phyloP scores from a whole-genome alignment of 345 rosid species.

The Garcia nutans region DNA sequence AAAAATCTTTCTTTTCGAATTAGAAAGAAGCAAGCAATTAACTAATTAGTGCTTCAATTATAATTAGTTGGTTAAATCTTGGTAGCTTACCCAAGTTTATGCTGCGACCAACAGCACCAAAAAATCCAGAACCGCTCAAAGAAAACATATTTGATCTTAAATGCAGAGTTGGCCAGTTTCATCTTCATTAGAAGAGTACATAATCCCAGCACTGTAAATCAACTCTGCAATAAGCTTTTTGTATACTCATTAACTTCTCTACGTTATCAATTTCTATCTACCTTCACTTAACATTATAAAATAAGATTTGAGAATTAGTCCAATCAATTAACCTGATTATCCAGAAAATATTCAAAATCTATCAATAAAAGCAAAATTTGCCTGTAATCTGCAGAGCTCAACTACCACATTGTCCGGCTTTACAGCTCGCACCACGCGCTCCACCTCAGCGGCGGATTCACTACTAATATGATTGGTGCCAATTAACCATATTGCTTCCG shows the following conservation, averaged over 20 bases:
- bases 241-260: neutral
- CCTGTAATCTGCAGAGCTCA: conserved; percentile 95
- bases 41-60: neutral
- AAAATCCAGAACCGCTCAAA: conserved; percentile 76
- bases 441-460: conserved; percentile 60
- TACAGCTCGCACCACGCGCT: conserved; percentile 62
- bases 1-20: conserved; percentile 10
- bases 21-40: neutral
- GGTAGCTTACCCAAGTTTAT: conserved; percentile 62
- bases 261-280: too few relatives aligned
- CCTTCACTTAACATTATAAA: neutral
- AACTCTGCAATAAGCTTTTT: conserved; percentile 43
- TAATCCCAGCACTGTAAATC: conserved; percentile 90
- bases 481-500: conserved; percentile 71
- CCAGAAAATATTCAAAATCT: neutral
- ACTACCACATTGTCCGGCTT: conserved; percentile 85
- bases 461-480: conserved; percentile 69
- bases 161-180: conserved; percentile 43
- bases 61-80: too few relatives aligned
- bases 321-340: neutral
- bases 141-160: conserved; percentile 58
- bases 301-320: neutral
- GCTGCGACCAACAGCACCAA: conserved; percentile 83
- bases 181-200: conserved; percentile 55
- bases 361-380: conserved; percentile 26